Conservation (phyloP, 2,329 filamentous ascomycete species). For the Fusarium pseudonygamai region DNA sequence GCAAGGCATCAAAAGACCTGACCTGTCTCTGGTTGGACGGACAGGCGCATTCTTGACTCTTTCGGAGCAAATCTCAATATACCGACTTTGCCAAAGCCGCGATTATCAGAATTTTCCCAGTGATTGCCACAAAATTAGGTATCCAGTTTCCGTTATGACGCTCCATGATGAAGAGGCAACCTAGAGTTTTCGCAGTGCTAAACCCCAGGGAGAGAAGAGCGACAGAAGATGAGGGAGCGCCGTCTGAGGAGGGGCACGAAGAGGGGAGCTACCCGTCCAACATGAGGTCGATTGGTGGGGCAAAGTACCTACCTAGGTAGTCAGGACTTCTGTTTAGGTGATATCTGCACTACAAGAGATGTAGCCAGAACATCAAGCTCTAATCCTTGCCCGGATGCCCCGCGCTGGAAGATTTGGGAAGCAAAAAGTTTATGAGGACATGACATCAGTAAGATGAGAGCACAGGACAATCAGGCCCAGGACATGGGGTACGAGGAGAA, state of each 20-base stretch:
- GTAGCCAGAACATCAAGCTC: conserved; percentile 34
- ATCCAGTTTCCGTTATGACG: conserved; percentile 22
- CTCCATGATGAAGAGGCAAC: conserved; percentile 25
- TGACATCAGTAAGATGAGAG: conserved; percentile 45
- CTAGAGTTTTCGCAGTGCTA: conserved; percentile 24
- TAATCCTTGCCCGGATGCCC: conserved; percentile 38
- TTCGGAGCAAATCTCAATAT: background rate
- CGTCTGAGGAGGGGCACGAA: conserved; percentile 34
- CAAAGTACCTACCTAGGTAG: conserved; percentile 18
- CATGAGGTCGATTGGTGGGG: conserved; percentile 32
- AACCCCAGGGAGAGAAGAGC: conserved; percentile 37
- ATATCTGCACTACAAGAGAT: accelerated
- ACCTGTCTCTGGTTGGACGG: background rate
- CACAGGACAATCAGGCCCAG: background rate
- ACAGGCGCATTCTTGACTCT: background rate
- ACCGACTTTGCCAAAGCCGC: background rate
- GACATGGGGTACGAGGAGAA: background rate
- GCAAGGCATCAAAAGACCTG: conserved; percentile 4
- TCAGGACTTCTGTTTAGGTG: background rate
- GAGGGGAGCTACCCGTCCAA: conserved; percentile 26
- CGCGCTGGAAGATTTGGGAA: conserved; percentile 46
- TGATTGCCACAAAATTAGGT: conserved; percentile 29
- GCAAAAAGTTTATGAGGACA: conserved; percentile 36
- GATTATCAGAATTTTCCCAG: conserved; percentile 14
- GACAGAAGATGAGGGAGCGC: conserved; percentile 23